These are phyloP conservation scores for Starmerella geochares DNA, from an alignment of 805 yeast species.

Conservation along the genomic window DNA sequence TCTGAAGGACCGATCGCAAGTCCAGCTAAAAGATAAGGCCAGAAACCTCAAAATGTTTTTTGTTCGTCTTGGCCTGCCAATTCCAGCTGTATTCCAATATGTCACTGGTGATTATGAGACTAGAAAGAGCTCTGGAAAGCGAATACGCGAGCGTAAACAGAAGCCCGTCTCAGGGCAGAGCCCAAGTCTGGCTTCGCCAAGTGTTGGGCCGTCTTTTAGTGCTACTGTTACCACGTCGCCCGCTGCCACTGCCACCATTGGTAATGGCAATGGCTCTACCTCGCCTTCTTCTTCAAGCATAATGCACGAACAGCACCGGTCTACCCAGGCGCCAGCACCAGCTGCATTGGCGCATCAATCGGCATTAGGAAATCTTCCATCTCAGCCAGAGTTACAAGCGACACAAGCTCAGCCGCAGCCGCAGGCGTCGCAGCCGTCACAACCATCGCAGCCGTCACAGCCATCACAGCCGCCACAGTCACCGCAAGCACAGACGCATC, in stretches of 20 bases:
- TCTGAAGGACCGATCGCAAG: constrained; percentile 76
- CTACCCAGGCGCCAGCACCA: no score
- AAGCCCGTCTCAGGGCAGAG: neutral
- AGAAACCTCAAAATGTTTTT: constrained; percentile 89
- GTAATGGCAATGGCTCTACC: neutral
- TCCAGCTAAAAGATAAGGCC: constrained; percentile 92
- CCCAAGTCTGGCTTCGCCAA: neutral
- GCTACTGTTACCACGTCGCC: neutral
- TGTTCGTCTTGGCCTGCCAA: constrained; percentile 59
- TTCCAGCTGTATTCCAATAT: constrained; percentile 68
- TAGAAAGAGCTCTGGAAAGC: constrained; percentile 22
- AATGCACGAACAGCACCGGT: neutral
- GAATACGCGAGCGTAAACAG: constrained; percentile 6
- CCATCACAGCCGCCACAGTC: neutral
- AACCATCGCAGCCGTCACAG: neutral
- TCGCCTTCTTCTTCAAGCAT: neutral
- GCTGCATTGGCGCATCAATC: no score
- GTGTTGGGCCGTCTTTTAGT: neutral
- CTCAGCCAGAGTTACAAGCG: neutral
- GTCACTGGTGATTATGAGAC: constrained; percentile 68
- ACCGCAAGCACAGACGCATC: neutral
- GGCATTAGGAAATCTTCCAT: no score
- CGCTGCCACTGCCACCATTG: neutral
- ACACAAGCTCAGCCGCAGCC: neutral
- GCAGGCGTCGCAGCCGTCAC: neutral